Evolutionary conservation across 257 asterid genomes (phyloP).

Genomic region (Penstemon eatonii): DNA sequence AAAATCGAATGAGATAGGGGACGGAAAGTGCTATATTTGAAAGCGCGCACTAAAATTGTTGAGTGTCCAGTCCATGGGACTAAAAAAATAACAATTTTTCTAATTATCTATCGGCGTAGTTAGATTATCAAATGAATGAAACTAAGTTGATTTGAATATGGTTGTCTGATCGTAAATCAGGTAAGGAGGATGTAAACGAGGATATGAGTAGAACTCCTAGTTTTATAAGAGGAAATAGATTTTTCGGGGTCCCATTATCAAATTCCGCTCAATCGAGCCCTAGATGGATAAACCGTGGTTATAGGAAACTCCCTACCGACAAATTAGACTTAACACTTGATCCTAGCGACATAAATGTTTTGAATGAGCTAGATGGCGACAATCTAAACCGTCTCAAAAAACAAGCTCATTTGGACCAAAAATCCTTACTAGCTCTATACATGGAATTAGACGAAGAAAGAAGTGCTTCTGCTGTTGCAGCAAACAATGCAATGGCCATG

Average conservation of each 20-base stretch:
- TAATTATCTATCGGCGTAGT: no score
- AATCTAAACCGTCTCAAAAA: conserved; percentile 41
- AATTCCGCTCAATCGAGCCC: conserved; percentile 67
- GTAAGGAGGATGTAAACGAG: conserved; percentile 47
- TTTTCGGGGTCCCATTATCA: conserved; percentile 62
- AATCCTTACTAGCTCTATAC: conserved; percentile 56
- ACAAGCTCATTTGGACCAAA: conserved; percentile 65
- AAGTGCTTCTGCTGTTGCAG: conserved; percentile 86
- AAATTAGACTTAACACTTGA: conserved; percentile 41
- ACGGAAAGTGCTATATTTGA: no score
- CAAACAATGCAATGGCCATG: conserved; percentile 95
- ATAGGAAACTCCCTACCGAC: conserved; percentile 34
- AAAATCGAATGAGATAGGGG: no score
- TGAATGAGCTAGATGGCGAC: conserved; percentile 54
- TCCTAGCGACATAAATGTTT: conserved; percentile 26
- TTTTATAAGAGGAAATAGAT: conserved; percentile 45
- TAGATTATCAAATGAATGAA: no score
- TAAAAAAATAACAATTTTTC: no score
- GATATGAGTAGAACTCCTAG: conserved; percentile 47
- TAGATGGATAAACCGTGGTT: conserved; percentile 36
- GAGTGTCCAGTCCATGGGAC: no score
- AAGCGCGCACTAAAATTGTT: no score
- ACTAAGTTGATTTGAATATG: no score
- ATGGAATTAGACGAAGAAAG: conserved; percentile 93
- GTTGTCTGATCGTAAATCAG: conserved; percentile 20